These are phyloP conservation scores for Saccharomyces pastorianus DNA, from an alignment of 1,139 yeast genomes.

Conservation along the genomic window DNA sequence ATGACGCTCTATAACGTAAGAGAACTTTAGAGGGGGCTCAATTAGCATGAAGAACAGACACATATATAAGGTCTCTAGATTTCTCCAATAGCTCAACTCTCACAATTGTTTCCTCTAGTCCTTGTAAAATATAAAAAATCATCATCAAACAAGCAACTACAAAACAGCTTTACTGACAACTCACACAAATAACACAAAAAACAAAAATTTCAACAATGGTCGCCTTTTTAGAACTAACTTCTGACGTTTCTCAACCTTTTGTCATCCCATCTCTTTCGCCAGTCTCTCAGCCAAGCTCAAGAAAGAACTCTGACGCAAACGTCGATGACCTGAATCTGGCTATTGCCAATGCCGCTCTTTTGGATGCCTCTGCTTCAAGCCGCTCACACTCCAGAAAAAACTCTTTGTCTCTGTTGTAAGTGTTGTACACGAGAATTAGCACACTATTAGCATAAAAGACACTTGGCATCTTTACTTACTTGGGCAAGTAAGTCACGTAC, in stretches of 20 bases:
- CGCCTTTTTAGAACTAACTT: conserved; percentile 47
- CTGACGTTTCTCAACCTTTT: conserved; percentile 53
- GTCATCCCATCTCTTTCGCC: conserved; percentile 60
- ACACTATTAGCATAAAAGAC: background rate
- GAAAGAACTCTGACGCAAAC: conserved; percentile 24
- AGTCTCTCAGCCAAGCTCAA: conserved; percentile 33
- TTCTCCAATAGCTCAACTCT: background rate
- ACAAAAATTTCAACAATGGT: conserved; percentile 16
- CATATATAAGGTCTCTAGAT: background rate
- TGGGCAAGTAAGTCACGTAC: background rate
- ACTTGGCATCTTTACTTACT: conserved; percentile 10
- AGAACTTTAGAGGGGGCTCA: background rate
- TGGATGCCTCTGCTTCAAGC: conserved; percentile 1
- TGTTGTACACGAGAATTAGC: background rate
- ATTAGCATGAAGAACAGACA: background rate
- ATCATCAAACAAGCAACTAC: background rate
- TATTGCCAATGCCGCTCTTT: conserved; percentile 4
- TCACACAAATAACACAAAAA: conserved; percentile 6
- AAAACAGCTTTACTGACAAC: background rate
- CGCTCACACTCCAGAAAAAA: conserved; percentile 10
- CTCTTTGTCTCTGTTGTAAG: conserved; percentile 11
- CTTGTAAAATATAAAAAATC: background rate
- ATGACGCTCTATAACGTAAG: background rate
- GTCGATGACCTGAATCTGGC: conserved; percentile 12
- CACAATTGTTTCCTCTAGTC: background rate